phyloP scores from a whole-genome alignment of 2,329 filamentous ascomycete species.

The Penicillium sp. region DNA sequence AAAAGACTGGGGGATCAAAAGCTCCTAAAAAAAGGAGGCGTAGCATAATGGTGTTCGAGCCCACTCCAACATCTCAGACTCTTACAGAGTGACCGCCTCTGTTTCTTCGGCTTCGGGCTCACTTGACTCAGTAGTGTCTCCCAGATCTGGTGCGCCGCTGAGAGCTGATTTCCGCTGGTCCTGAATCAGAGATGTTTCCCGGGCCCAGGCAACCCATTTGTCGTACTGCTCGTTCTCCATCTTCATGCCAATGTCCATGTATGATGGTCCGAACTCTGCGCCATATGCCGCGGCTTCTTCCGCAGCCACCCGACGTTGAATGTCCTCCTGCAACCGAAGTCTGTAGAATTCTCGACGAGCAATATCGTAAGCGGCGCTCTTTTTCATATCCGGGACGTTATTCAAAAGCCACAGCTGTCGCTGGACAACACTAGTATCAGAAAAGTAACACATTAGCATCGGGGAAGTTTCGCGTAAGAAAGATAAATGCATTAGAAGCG shows the following conservation, averaged over 20 bases:
- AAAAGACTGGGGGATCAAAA: slow-evolving; percentile 5
- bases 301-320: slow-evolving; percentile 75
- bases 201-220: slow-evolving; percentile 80
- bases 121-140: slow-evolving; percentile 35
- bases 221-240: slow-evolving; percentile 80
- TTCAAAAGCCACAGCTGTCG: slow-evolving; percentile 84
- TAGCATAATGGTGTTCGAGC: slow-evolving; percentile 2
- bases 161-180: slow-evolving; percentile 51
- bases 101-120: slow-evolving; percentile 17
- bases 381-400: slow-evolving; percentile 57
- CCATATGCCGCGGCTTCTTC: slow-evolving; percentile 87
- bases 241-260: slow-evolving; percentile 73
- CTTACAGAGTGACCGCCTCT: neutral
- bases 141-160: slow-evolving; percentile 40
- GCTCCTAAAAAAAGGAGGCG: neutral
- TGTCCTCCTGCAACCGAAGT: slow-evolving; percentile 76
- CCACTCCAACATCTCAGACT: neutral
- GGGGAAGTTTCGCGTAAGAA: neutral
- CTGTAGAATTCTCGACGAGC: slow-evolving; percentile 89
- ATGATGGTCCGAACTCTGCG: slow-evolving; percentile 80
- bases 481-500: neutral
- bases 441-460: slow-evolving; percentile 15
- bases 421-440: slow-evolving; percentile 73
- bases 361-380: slow-evolving; percentile 74
- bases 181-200: slow-evolving; percentile 50